Conservation (phyloP, 352 stramenopile genomes). For the Globisporangium viniferum region DNA sequence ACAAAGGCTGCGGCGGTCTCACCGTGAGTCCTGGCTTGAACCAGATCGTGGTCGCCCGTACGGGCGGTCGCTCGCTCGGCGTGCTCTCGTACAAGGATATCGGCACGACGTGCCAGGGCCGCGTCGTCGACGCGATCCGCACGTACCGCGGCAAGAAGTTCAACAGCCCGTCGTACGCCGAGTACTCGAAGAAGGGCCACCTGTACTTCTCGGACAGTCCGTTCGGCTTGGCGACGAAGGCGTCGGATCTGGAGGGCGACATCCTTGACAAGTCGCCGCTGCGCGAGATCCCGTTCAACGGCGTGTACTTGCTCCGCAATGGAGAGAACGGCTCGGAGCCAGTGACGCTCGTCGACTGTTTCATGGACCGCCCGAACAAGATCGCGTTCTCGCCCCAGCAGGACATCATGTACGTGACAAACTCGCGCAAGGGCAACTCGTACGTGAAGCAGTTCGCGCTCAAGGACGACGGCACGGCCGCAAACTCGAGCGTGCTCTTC, state of each 20-base stretch:
- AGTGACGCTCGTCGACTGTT: conserved; percentile 63
- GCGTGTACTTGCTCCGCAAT: conserved; percentile 67
- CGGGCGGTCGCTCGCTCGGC: conserved; percentile 66
- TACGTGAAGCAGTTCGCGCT: conserved; percentile 76
- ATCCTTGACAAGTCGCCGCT: conserved; percentile 62
- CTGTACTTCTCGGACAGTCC: conserved; percentile 82
- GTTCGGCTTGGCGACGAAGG: conserved; percentile 62
- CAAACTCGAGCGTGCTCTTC: conserved; percentile 62
- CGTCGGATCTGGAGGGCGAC: conserved; percentile 57
- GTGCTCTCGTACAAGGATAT: conserved; percentile 62
- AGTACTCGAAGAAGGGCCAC: conserved; percentile 59
- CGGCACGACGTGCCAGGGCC: conserved; percentile 49
- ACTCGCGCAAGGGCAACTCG: conserved; percentile 72
- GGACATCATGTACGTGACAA: conserved; percentile 78
- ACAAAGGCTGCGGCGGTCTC: conserved; percentile 78
- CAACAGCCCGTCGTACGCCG: conserved; percentile 69
- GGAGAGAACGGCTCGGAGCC: conserved; percentile 28
- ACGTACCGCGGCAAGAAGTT: conserved; percentile 76
- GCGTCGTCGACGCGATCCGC: conserved; percentile 72
- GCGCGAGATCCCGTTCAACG: conserved; percentile 79
- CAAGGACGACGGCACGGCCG: conserved; percentile 44
- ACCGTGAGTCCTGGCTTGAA: conserved; percentile 60
- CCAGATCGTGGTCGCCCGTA: conserved; percentile 72
- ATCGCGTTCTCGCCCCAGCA: conserved; percentile 73
- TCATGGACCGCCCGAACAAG: conserved; percentile 81